phyloP scores from a whole-genome alignment of 2,329 filamentous ascomycete species.

The Capronia epimyces region DNA sequence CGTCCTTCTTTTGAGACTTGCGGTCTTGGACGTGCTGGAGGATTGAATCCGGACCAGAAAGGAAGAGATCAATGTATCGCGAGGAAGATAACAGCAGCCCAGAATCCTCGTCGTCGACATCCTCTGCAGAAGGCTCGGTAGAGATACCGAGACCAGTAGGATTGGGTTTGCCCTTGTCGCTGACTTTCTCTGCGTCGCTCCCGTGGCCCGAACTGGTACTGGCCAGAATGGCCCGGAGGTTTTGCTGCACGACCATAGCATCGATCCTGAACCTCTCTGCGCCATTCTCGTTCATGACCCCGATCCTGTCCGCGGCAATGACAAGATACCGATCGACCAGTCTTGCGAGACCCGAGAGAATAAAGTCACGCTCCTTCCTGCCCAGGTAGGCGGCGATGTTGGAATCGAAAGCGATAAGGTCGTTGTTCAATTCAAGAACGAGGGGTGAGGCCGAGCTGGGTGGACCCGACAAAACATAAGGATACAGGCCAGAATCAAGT shows the following conservation, averaged over 20 bases:
- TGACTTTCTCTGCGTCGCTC: constrained; percentile 21
- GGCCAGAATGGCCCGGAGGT: constrained; percentile 81
- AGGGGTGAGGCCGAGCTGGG: constrained; percentile 51
- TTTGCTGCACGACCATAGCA: constrained; percentile 90
- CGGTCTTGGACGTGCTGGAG: constrained; percentile 43
- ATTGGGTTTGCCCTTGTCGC: background rate
- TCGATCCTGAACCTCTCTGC: constrained; percentile 88
- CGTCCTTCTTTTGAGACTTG: constrained; percentile 35
- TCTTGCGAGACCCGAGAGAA: constrained; percentile 68
- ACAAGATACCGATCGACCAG: constrained; percentile 78
- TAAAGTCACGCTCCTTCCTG: constrained; percentile 64
- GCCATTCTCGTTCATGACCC: constrained; percentile 77
- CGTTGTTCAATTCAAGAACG: constrained; percentile 76
- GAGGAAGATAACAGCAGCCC: constrained; percentile 42
- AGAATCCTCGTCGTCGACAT: constrained; percentile 28
- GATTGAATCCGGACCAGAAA: constrained; percentile 43
- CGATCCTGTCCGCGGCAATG: constrained; percentile 62
- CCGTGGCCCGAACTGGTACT: constrained; percentile 17
- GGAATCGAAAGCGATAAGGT: constrained; percentile 82
- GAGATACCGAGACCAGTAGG: constrained; percentile 21
- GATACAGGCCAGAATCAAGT: constrained; percentile 41
- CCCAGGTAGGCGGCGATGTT: constrained; percentile 69
- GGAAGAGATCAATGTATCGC: constrained; percentile 46
- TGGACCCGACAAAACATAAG: constrained; percentile 39
- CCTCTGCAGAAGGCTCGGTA: constrained; percentile 7